These are phyloP conservation scores for Arthroderma sp. DNA, from an alignment of 2,329 filamentous ascomycete genomes.

Conservation along the genomic window DNA sequence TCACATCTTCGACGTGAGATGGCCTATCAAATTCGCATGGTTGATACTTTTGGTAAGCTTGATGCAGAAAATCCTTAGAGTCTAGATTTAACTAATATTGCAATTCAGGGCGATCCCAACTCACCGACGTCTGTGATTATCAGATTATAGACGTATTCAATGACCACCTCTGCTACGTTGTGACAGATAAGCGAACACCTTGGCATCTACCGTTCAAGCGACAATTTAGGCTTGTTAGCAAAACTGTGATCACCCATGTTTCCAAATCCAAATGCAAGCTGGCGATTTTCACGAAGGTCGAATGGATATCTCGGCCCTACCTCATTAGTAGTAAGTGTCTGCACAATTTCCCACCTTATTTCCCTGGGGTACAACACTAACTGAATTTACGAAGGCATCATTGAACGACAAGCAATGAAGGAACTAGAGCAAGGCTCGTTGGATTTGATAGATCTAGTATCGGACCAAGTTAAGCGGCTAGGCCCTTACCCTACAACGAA, in stretches of 20 bases:
- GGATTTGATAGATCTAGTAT: slow-evolving; percentile 40
- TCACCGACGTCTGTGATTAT: slow-evolving; percentile 59
- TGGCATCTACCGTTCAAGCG: slow-evolving; percentile 79
- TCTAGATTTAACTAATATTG: slow-evolving; percentile 11
- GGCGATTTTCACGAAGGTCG: slow-evolving; percentile 74
- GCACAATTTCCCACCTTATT: background rate
- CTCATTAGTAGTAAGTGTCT: slow-evolving; percentile 33
- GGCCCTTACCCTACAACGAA: slow-evolving; percentile 38
- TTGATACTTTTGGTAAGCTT: slow-evolving; percentile 50
- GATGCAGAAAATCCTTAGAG: background rate
- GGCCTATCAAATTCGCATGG: slow-evolving; percentile 60
- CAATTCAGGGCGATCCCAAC: slow-evolving; percentile 37
- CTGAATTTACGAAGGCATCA: slow-evolving; percentile 29
- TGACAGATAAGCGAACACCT: slow-evolving; percentile 51
- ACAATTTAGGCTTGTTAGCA: slow-evolving; percentile 70
- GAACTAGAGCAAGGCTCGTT: slow-evolving; percentile 45
- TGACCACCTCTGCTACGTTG: slow-evolving; percentile 61
- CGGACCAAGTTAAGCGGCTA: slow-evolving; percentile 38
- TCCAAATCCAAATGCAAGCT: slow-evolving; percentile 88
- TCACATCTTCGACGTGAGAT: slow-evolving; percentile 67
- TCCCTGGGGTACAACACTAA: slow-evolving; percentile 9
- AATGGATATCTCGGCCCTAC: slow-evolving; percentile 61
- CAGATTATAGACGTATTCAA: slow-evolving; percentile 76
- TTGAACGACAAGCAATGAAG: slow-evolving; percentile 56
- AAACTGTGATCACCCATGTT: slow-evolving; percentile 86